Base-by-base conservation (phyloP, 2,329 filamentous ascomycete genomes). In the Fusarium anguioides region DNA sequence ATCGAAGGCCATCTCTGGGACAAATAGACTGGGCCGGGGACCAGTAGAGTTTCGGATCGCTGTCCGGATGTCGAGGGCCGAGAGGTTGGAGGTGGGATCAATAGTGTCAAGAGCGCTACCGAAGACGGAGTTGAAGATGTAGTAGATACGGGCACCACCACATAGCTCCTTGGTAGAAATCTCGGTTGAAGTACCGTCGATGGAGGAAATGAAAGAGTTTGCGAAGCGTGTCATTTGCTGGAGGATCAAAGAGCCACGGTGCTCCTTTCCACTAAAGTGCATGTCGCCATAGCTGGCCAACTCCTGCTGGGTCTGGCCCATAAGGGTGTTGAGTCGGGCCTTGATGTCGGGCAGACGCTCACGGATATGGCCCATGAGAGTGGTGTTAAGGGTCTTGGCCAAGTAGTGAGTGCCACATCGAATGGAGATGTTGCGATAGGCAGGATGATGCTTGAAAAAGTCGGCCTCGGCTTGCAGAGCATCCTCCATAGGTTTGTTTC, bases 241-340 rank as follows among this genome's bases (percentile, higher is more conserved):
- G 66, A 99, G 82, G 58, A 99, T 97, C 66, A 99, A 86, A 26
- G 95, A 97, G 29, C 96, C 96, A 48, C 95, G 88, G 77, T 99
- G 96, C 78, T 98, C 96, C 78, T 97, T 97, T 73, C 96, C 96
- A 66, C 92, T 97, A 77, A 99, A 99, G 73, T 97, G 92, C 83
- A 96, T 97, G 77, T 98, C 96, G 35, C 96, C 96, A 76, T 99
- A 99, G 79, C 95, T 97, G 40, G 96, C 96, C 57, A 99, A 86
- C 79, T 99, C 96, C 81, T 99, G 96, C 77, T 99, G 96, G 46
- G 96, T 98, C 80, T 99, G 96, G n/a, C 96, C 96, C 96, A 99
- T 99, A 49, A 99, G 83, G 1, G 96, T 99, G 79, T 99, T 99
- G 64, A 99, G 85, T 54, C 96, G 90, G 47, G 96, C 96, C 81